A percentile compares a stretch with the other conserved stretches of the same genome.
Evolutionary conservation across 2,329 filamentous ascomycete species (phyloP).

Genomic region (Didymella glomerata): DNA sequence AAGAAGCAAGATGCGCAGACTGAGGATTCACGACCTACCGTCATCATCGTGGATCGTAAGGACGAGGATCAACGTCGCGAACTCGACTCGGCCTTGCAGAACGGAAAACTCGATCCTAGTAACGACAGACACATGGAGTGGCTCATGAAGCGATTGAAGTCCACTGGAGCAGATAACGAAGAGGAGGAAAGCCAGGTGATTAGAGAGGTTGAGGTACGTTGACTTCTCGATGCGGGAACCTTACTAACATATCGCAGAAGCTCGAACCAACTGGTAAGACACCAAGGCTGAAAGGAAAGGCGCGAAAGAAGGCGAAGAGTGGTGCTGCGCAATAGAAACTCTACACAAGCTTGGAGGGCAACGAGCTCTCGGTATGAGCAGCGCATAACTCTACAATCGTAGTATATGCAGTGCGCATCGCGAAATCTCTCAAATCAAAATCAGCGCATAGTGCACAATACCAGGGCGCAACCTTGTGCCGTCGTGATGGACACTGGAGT

Average conservation of each 20-base stretch:
- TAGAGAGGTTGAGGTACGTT: not conserved
- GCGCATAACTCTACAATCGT: not conserved
- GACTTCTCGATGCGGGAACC: not conserved
- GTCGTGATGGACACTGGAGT: not conserved
- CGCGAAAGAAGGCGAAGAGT: constrained; percentile 9
- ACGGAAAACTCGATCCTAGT: constrained; percentile 1
- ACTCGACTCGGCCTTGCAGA: constrained; percentile 7
- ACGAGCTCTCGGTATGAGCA: not conserved
- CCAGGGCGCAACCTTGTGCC: not conserved
- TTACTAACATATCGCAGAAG: constrained; percentile 5
- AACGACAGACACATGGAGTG: constrained; percentile 4
- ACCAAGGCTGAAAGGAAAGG: constrained; percentile 15
- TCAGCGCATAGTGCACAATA: not conserved
- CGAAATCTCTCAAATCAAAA: not conserved
- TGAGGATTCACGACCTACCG: constrained; percentile 1
- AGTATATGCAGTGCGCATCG: not conserved
- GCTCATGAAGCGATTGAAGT: constrained; percentile 3
- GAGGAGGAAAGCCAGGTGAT: not conserved
- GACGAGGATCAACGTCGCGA: constrained; percentile 4
- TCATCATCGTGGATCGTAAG: not conserved
- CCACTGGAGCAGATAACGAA: not conserved
- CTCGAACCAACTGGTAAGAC: not conserved
- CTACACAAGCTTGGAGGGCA: not conserved
- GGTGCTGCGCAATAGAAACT: not conserved
- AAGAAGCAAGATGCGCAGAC: not conserved